These are phyloP conservation scores for Orbilia brochopaga DNA, from an alignment of 2,329 filamentous ascomycete species.

Conservation along the genomic window DNA sequence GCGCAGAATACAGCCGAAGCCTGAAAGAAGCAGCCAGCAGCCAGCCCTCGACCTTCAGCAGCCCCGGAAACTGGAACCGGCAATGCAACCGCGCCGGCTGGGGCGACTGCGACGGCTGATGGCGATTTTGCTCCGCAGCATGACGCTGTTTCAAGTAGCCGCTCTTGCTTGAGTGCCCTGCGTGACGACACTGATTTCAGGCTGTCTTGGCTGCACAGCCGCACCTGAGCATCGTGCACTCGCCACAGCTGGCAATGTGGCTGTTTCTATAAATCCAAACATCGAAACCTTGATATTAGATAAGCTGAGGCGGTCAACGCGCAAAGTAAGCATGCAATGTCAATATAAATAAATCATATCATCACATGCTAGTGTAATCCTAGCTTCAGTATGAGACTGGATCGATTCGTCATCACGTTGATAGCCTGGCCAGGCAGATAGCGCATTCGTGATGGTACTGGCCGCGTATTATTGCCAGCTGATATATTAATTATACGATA, in stretches of 20 bases:
- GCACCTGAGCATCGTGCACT: not conserved
- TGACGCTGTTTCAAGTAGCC: slow-evolving; percentile 1
- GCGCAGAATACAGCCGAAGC: slow-evolving; percentile 1
- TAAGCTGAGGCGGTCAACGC: not conserved
- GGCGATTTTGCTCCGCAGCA: not conserved
- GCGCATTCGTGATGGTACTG: too few species aligned
- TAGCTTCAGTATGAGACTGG: too few species aligned
- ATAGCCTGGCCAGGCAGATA: too few species aligned
- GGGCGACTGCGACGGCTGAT: not conserved
- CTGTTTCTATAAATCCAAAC: not conserved
- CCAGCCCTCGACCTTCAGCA: too few species aligned
- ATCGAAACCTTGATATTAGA: not conserved
- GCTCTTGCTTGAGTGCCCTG: not conserved
- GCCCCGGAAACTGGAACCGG: too few species aligned
- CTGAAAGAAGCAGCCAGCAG: too few species aligned
- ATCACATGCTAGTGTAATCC: too few species aligned
- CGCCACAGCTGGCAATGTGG: not conserved
- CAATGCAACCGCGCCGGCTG: slow-evolving; percentile 1
- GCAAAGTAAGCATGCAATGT: too few species aligned
- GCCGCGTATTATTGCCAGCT: too few species aligned
- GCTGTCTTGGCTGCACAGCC: not conserved
- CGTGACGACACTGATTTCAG: not conserved
- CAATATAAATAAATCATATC: too few species aligned
- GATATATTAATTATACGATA: too few species aligned
- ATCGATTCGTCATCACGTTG: too few species aligned